Base-by-base conservation (phyloP, 1,284 basidiomycete genomes). In the Stereum hirsutum region DNA sequence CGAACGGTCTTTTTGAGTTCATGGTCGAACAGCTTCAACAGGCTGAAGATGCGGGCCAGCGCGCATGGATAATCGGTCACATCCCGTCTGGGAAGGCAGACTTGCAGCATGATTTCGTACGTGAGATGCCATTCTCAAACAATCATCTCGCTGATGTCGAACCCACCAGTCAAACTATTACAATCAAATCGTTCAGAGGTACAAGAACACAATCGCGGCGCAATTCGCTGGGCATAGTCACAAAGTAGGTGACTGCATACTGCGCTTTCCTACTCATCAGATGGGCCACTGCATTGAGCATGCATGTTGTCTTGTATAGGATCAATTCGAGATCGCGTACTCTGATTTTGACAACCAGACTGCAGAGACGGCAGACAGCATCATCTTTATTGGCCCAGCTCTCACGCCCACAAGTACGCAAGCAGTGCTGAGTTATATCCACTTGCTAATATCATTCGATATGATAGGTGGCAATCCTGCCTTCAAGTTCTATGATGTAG, bases 281-380 rank as follows among this genome's bases (percentile, higher is more conserved):
- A 31, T 15, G 28, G 44, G 20, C 12, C 28, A n/a, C 26, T n/a
- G n/a, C n/a, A n/a, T n/a, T n/a, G n/a, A n/a, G n/a, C n/a, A n/a
- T n/a, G n/a, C n/a, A n/a, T n/a, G 15, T 11, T n/a, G 12, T 15
- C 15, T 23, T 27, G 15, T 20, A 25, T 39, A 58, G 64, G 75
- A 78, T 51, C 66, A 79, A 57, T 77, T 78, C 51, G 68, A 71
- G 47, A 68, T 81, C 37, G 70, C 68, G 4, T 81, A 81, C 50
- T 70, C 71, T 1, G 65, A 78, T 54, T 78, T 71, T 47, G 56
- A 54, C 23, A 59, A 72, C n/a, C 68, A 62, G 43, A 70, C 53
- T 6, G 69, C 69, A 0, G 65, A 59, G 10, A 77, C 64, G 31
- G 77, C 77, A 2, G 63, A 71, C 24, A 69, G 66, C 39, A 61